A percentile compares a stretch with the other conserved stretches of the same genome.
phyloP scores from a whole-genome alignment of 2,329 filamentous ascomycete species.

The Biscogniauxia sp. region DNA sequence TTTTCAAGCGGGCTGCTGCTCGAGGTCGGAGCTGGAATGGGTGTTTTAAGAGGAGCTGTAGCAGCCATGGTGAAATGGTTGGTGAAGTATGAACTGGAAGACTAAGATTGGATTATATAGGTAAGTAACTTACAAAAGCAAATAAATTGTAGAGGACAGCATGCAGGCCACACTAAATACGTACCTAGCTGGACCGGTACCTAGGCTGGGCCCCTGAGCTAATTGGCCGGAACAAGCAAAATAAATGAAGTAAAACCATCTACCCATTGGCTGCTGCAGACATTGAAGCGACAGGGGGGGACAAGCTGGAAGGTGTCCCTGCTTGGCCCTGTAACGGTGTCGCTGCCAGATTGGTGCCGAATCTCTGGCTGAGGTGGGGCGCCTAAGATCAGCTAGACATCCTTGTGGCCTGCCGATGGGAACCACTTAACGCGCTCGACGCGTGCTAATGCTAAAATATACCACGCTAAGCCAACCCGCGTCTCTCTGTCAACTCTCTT shows the following conservation, averaged over 20 bases:
- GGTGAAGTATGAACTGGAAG: slow-evolving; percentile 7
- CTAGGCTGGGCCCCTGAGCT: not conserved
- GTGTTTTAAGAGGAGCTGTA: slow-evolving; percentile 43
- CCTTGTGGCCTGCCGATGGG: slow-evolving; percentile 1
- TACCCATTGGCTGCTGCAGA: not conserved
- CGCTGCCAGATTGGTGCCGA: slow-evolving; percentile 9
- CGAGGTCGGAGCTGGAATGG: slow-evolving; percentile 57
- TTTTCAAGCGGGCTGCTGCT: slow-evolving; percentile 55
- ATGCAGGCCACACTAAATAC: slow-evolving; percentile 1
- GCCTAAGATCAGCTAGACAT: not conserved
- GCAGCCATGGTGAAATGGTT: slow-evolving; percentile 23
- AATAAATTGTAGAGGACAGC: not conserved
- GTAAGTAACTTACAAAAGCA: not conserved
- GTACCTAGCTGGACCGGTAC: not conserved
- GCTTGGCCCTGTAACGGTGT: no score
- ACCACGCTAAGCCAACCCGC: slow-evolving; percentile 10
- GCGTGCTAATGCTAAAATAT: slow-evolving; percentile 10
- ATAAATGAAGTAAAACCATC: not conserved
- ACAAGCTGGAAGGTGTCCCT: not conserved
- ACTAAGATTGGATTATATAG: slow-evolving; percentile 9
- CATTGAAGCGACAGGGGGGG: not conserved
- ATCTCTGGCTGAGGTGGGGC: not conserved
- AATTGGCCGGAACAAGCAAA: no score
- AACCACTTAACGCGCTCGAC: slow-evolving; percentile 23
- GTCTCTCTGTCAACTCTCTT: slow-evolving; percentile 4